Evolutionary conservation across 1,284 basidiomycete species (phyloP), one percentile per base, ranked within the genome.

Genomic region (Cryptococcus sp.): DNA sequence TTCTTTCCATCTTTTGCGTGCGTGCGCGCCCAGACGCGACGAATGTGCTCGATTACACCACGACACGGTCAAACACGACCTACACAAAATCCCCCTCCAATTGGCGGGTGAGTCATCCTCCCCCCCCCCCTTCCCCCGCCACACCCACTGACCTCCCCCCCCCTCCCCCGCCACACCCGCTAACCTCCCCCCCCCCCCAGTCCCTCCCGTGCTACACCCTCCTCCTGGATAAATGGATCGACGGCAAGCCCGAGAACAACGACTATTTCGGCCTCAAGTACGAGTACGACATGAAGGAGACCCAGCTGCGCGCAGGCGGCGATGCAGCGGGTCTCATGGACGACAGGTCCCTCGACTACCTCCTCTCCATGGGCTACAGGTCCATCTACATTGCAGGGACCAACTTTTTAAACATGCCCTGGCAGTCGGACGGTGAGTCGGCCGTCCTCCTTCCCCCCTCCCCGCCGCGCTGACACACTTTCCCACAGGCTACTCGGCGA

Each of bases 311-410:
- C 37, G 87, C 84, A 60, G 91, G 91, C 55, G 91, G 91, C 57
- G 91, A 95, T 74, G 81, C 91, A 63, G 83, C 82, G 55, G 91
- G 91, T 57, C 78, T 94, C 61, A 78, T 82, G 53, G 76, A 83
- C 44, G 85, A 82, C 60, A 64, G 75, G 35, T 68, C 72, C 46
- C 80, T 95, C 61, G 91, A 94, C 78, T 95, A 95, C 73, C 80
- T 95, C 16, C 81, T 89, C 57, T 87, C 87, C 60, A 92, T 93
- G 88, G 91, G 91, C 61, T 80, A 91, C 67, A 80, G 81, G 64
- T 82, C 85, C 50, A 85, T 95, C 68, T 94, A 90, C 78, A 87
- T 93, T 69, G 90, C 91, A 28, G 91, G 91, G 53, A 95, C 91
- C 0, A 85, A 87, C 49, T 95, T 91, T 76, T 61, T 94, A 62